Base-by-base conservation (phyloP, 305 asterid species). In the Withania somnifera region DNA sequence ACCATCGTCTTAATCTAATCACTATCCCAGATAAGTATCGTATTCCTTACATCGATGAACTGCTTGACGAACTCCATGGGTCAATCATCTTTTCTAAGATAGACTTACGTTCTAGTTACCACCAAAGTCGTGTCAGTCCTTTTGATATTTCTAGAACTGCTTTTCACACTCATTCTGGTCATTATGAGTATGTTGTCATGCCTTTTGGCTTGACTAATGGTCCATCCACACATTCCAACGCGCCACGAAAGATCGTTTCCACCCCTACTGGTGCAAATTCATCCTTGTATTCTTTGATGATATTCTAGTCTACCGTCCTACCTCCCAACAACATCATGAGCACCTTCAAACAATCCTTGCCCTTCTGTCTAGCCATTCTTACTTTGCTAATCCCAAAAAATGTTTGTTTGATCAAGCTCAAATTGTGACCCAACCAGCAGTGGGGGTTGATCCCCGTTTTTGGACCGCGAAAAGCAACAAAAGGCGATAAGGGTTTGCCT, bases 111-210 rank as follows among this genome's bases (percentile, higher is more conserved):
- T 57, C 14, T 6, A 24, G 82, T 4, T 32, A 78, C 40, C 73
- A 78, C 52, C 73, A 78, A 54, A 78, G 56, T 17, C 30, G 13
- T 22, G 7, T 54, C 4, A 13, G 61, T 8, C 77, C 64, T 42
- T 26, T 11, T 0, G 45, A 80, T 19, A 80, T 63, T 63, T 26
- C 45, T 15, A 63, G 63, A 28, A 63, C 30, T 10, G 50, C 47
- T 28, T 63, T 45, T 26, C 19, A 32, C 9, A 80, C 83, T 13
- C 83, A 80, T 22, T 80, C 66, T n/a, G 50, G 58, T 14, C 78
- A 61, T 45, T 81, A 52, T 15, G 84, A 81, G 52, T 81, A 51
- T 51, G 17, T 68, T 5, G 68, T 68, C 73, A 81, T 81, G 80
- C 69, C 57, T 9, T 68, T 67, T 52, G n/a, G 42, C 1, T 28